A percentile compares a stretch with the other conserved stretches of the same genome.
Conservation (phyloP, 2,329 filamentous ascomycete genomes). For the Arthrinium puccinioides region DNA sequence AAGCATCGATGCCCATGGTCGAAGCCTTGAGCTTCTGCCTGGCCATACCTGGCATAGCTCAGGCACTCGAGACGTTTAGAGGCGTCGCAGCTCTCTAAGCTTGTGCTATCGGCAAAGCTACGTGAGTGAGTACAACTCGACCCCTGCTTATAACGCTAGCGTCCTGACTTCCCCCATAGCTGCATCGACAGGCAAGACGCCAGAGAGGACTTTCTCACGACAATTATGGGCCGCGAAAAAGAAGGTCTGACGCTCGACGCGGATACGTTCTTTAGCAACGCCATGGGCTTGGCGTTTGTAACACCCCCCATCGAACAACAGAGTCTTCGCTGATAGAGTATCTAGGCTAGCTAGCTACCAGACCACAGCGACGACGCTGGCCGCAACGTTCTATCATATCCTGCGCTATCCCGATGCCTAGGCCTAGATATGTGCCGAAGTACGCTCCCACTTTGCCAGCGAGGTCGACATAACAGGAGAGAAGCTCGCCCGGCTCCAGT, state of each 20-base stretch:
- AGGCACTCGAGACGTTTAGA: background rate
- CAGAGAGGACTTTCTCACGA: background rate
- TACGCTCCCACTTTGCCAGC: background rate
- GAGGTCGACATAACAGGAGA: background rate
- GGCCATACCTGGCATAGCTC: background rate
- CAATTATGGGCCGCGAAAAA: background rate
- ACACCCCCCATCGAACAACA: background rate
- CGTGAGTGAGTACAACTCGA: background rate
- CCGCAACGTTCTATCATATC: background rate
- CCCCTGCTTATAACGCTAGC: background rate
- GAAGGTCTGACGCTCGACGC: background rate
- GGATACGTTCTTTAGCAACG: background rate
- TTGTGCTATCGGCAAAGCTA: background rate
- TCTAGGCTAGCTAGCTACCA: background rate
- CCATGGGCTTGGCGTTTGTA: background rate
- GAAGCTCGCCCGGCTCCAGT: background rate
- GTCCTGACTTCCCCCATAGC: background rate
- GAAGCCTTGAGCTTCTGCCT: background rate
- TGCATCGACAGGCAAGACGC: background rate
- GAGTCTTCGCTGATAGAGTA: background rate
- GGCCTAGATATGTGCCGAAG: background rate
- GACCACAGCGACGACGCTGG: background rate
- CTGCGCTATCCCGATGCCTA: background rate
- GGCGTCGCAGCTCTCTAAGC: background rate
- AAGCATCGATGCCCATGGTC: background rate